Percentiles rank a stretch among this genome's conserved stretches.
Evolutionary conservation across 148 eudicot species (phyloP).

Genomic region (Rhododendron molle): DNA sequence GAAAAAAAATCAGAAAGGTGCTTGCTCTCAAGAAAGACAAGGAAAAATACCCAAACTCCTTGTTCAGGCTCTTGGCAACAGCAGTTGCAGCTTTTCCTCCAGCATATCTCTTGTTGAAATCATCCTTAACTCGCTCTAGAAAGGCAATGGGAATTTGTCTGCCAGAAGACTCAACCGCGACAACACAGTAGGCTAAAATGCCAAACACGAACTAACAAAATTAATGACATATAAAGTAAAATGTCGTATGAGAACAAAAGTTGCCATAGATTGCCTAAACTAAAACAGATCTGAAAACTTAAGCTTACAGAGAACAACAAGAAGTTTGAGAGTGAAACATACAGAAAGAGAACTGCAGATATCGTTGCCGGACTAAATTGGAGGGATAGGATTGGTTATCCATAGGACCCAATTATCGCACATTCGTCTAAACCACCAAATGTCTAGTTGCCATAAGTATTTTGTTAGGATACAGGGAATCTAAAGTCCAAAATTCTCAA

Average conservation of each 20-base stretch:
- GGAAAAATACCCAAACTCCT: conserved; percentile 23
- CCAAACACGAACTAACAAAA: background rate
- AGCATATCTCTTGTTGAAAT: conserved; percentile 23
- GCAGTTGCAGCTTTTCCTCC: conserved; percentile 31
- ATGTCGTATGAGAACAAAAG: background rate
- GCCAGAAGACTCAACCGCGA: conserved; percentile 27
- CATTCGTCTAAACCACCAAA: background rate
- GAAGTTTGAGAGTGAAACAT: background rate
- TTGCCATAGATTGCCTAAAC: background rate
- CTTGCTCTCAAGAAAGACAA: background rate
- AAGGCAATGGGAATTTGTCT: conserved; percentile 27
- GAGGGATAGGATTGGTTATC: background rate
- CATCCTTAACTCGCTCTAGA: conserved; percentile 26
- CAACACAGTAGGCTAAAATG: conserved; percentile 24
- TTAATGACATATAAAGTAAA: conserved; percentile 4
- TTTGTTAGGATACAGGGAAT: background rate
- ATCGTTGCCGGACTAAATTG: background rate
- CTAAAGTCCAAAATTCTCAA: background rate
- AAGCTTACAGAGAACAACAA: background rate
- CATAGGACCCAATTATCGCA: background rate
- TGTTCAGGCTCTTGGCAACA: conserved; percentile 27
- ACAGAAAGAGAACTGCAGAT: background rate
- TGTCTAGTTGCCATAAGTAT: background rate
- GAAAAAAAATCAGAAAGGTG: background rate
- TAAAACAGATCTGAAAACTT: background rate